A percentile compares a stretch with the other conserved stretches of the same genome.
These are phyloP conservation scores for Suillus alpinus DNA, from an alignment of 768 basidiomycete species.

Conservation along the genomic window DNA sequence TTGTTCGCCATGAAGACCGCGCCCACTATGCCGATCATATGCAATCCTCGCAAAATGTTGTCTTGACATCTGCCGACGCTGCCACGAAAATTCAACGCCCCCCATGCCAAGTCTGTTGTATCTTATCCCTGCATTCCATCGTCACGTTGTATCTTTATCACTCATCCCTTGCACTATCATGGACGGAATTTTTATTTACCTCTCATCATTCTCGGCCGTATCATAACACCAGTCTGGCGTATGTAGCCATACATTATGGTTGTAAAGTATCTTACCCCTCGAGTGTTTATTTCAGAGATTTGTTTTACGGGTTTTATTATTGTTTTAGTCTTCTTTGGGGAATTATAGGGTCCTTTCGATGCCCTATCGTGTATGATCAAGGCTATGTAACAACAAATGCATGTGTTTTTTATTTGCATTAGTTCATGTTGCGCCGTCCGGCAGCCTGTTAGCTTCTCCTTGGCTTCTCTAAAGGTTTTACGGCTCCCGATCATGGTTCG, in stretches of 20 bases:
- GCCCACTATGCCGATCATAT: not conserved
- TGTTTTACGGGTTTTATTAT: conserved; percentile 7
- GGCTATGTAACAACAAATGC: conserved; percentile 8
- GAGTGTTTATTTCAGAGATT: conserved; percentile 12
- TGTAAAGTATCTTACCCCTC: conserved; percentile 32
- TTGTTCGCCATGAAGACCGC: not conserved
- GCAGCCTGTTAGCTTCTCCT: not conserved
- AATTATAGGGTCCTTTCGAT: not conserved
- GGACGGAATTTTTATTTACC: conserved; percentile 10
- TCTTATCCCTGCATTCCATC: conserved; percentile 20
- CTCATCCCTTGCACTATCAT: conserved; percentile 22
- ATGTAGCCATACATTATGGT: conserved; percentile 37
- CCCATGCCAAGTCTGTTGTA: conserved; percentile 26
- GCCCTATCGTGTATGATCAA: conserved; percentile 1
- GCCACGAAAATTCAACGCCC: conserved; percentile 25
- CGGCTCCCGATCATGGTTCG: conserved; percentile 3
- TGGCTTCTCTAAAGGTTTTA: not conserved
- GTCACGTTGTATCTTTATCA: conserved; percentile 35
- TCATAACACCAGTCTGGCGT: conserved; percentile 20
- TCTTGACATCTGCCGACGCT: conserved; percentile 13
- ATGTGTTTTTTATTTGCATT: conserved; percentile 1
- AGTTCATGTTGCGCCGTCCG: not conserved
- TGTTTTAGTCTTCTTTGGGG: not conserved
- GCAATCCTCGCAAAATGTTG: not conserved
- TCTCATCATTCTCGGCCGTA: conserved; percentile 7